These are phyloP conservation scores for Chlamydomonas applanata DNA, from an alignment of 139 green algal genomes.

Conservation along the genomic window DNA sequence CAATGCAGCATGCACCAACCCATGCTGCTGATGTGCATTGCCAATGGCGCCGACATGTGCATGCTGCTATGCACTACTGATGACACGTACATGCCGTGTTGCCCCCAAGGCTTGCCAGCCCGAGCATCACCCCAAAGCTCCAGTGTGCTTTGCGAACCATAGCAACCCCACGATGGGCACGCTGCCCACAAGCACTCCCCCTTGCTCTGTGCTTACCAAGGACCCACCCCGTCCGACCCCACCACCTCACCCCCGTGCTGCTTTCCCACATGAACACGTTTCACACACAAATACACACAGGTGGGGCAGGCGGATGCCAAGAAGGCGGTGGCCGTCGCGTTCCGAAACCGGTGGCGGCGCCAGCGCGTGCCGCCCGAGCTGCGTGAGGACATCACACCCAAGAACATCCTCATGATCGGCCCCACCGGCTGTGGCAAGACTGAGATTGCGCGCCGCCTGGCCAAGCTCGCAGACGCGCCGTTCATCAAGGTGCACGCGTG, in stretches of 20 bases:
- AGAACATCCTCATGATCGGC: constrained; percentile 75
- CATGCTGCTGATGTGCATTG: neutral
- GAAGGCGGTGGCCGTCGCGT: constrained; percentile 87
- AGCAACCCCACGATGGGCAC: neutral
- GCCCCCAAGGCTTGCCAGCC: too few relatives aligned
- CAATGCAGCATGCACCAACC: neutral
- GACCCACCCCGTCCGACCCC: neutral
- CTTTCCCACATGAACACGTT: neutral
- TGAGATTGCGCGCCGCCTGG: constrained; percentile 91
- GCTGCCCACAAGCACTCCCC: neutral
- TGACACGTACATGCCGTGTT: neutral
- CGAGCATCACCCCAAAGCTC: neutral
- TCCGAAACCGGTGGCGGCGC: constrained; percentile 91
- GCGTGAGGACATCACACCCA: constrained; percentile 89
- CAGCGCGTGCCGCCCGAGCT: constrained; percentile 61
- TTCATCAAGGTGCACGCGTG: constrained; percentile 92
- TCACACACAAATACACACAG: constrained; percentile 4
- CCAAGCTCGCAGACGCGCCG: constrained; percentile 89
- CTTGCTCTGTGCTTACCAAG: neutral
- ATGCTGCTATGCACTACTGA: neutral
- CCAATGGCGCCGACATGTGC: neutral
- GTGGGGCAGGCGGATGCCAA: constrained; percentile 75
- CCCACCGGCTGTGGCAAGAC: constrained; percentile 95
- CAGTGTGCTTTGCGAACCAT: neutral
- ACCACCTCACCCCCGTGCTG: neutral